Conservation (phyloP, 352 stramenopile genomes). For the Phytopythium chamaehyphon region DNA sequence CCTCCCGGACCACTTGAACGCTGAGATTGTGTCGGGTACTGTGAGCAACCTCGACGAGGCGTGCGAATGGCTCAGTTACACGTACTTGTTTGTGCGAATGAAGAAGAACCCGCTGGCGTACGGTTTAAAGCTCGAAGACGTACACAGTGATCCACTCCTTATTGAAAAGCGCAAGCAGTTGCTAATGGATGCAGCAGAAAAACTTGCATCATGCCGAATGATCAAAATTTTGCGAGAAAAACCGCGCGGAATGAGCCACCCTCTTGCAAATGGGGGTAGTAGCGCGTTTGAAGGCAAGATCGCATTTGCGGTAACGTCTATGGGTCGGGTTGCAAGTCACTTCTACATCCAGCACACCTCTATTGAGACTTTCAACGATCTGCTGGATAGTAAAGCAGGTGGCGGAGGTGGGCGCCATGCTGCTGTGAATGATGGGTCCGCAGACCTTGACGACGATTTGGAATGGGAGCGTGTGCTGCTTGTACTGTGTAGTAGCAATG, state of each 20-base stretch:
- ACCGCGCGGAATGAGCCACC: conserved; percentile 12
- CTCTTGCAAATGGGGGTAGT: not conserved
- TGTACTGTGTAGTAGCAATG: conserved; percentile 80
- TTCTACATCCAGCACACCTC: conserved; percentile 99
- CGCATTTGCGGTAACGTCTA: conserved; percentile 92
- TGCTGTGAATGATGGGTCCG: conserved; percentile 4
- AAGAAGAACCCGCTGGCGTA: conserved; percentile 97
- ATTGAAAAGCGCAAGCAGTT: conserved; percentile 56
- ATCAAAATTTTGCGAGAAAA: conserved; percentile 79
- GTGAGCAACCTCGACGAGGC: conserved; percentile 97
- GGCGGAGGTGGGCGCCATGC: conserved; percentile 12
- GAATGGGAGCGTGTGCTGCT: conserved; percentile 68
- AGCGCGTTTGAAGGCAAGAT: conserved; percentile 39
- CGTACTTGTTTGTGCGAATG: conserved; percentile 99
- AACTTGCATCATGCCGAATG: conserved; percentile 73
- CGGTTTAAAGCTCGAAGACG: conserved; percentile 93
- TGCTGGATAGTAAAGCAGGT: conserved; percentile 69
- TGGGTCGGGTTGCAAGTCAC: conserved; percentile 97
- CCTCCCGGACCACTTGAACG: conserved; percentile 98
- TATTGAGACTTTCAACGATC: conserved; percentile 97
- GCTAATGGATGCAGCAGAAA: conserved; percentile 72
- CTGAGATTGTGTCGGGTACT: conserved; percentile 98
- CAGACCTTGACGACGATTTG: conserved; percentile 40
- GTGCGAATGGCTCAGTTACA: conserved; percentile 97
- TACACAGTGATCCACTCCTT: conserved; percentile 89